Conservation (phyloP, 208 protist genomes). For the Leishmania lainsoni region DNA sequence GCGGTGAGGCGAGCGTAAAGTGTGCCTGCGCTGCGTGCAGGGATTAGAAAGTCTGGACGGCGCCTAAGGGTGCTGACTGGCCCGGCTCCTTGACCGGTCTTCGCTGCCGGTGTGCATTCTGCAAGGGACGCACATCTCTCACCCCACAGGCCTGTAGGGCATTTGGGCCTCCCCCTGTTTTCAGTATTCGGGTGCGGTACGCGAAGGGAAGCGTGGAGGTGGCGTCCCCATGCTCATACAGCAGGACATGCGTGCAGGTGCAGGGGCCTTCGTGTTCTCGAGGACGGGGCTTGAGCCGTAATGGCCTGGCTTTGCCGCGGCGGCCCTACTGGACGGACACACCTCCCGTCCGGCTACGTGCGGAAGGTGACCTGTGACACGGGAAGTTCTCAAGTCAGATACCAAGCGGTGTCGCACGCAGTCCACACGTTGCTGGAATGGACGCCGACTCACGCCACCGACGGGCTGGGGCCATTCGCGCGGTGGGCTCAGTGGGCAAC, state of each 20-base stretch:
- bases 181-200: not conserved
- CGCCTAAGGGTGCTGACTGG: not conserved
- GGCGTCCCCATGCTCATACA: not conserved
- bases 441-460: not conserved
- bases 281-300: not conserved
- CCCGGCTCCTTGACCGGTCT: not conserved
- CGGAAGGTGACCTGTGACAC: not conserved
- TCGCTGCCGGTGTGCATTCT: not conserved
- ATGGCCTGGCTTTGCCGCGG: not conserved
- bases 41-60: not conserved
- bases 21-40: too few relatives aligned
- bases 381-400: not conserved
- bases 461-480: not conserved
- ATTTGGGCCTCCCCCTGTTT: not conserved
- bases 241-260: not conserved
- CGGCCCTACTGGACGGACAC: too few relatives aligned
- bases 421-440: not conserved
- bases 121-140: too few relatives aligned
- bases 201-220: not conserved
- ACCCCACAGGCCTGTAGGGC: not conserved
- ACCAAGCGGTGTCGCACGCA: not conserved
- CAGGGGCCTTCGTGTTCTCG: not conserved
- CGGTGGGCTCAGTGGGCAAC: not conserved
- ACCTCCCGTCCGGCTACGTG: not conserved
- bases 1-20: too few relatives aligned